Percentiles rank a stretch among this genome's conserved stretches.
Evolutionary conservation across 805 yeast genomes (phyloP).

Genomic region (Candida koratica): DNA sequence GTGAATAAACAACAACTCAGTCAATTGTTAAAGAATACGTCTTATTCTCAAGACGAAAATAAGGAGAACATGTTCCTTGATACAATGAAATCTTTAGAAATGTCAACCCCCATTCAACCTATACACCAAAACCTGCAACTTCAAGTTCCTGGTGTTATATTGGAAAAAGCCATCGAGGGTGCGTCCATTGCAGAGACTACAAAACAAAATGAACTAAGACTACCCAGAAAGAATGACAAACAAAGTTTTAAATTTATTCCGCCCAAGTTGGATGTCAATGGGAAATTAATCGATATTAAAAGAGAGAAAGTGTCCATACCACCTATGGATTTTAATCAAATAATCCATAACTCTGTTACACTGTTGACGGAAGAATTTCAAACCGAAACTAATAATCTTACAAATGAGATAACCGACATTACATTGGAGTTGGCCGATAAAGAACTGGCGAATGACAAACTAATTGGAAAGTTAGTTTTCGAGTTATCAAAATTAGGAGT

Average conservation of each 20-base stretch:
- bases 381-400: slow-evolving; percentile 41
- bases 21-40: slow-evolving; percentile 15
- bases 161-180: slow-evolving; percentile 30
- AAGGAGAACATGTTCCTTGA: slow-evolving; percentile 47
- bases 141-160: slow-evolving; percentile 30
- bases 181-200: slow-evolving; percentile 18
- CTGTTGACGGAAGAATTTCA: slow-evolving; percentile 57
- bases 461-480: slow-evolving; percentile 15
- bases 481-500: slow-evolving; percentile 30
- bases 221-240: slow-evolving; percentile 1
- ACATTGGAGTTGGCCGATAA: slow-evolving; percentile 51
- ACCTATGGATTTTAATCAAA: slow-evolving; percentile 30
- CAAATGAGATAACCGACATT: slow-evolving; percentile 37
- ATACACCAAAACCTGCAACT: slow-evolving; percentile 11
- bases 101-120: slow-evolving; percentile 32
- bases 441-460: slow-evolving; percentile 39
- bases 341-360: slow-evolving; percentile 40
- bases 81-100: slow-evolving; percentile 21
- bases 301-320: slow-evolving; percentile 20
- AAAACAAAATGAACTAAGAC: not conserved
- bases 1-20: slow-evolving; percentile 35
- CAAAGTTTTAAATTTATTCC: slow-evolving; percentile 27
- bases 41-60: slow-evolving; percentile 29
- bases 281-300: slow-evolving; percentile 21
- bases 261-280: slow-evolving; percentile 31